phyloP scores from a whole-genome alignment of 208 protist species.

The Trypanosoma platydactyli region DNA sequence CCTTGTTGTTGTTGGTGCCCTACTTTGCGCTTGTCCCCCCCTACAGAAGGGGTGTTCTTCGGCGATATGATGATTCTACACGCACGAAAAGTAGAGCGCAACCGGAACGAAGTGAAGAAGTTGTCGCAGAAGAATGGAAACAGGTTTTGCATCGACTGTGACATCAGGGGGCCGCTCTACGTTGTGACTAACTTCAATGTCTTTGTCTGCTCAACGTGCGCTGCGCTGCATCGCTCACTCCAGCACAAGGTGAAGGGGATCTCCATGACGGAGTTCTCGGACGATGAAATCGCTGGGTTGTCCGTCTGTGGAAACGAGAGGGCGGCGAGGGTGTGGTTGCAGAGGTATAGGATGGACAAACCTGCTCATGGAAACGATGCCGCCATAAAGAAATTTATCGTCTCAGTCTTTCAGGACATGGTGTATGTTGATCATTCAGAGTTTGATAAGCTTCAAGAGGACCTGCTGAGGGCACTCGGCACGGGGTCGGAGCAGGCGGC shows the following conservation, averaged over 20 bases:
- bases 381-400: constrained; percentile 40
- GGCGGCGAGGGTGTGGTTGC: constrained; percentile 61
- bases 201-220: constrained; percentile 84
- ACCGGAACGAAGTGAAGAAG: constrained; percentile 65
- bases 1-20: constrained; percentile 1
- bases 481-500: not conserved
- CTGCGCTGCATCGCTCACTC: constrained; percentile 72
- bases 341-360: constrained; percentile 33
- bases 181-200: constrained; percentile 69
- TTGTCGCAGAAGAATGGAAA: constrained; percentile 63
- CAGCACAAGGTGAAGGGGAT: constrained; percentile 91
- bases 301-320: constrained; percentile 64
- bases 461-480: constrained; percentile 26
- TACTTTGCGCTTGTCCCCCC: constrained; percentile 3
- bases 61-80: constrained; percentile 56
- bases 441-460: constrained; percentile 37
- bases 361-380: constrained; percentile 45
- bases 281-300: constrained; percentile 64
- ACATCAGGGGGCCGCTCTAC: constrained; percentile 71
- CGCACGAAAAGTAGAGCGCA: constrained; percentile 53
- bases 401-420: constrained; percentile 46
- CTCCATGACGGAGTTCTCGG: constrained; percentile 80
- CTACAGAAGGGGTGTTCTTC: not conserved
- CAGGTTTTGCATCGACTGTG: constrained; percentile 73
- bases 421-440: constrained; percentile 38